Base-by-base conservation (phyloP, 2,329 filamentous ascomycete species). In the Aspergillus flavus region DNA sequence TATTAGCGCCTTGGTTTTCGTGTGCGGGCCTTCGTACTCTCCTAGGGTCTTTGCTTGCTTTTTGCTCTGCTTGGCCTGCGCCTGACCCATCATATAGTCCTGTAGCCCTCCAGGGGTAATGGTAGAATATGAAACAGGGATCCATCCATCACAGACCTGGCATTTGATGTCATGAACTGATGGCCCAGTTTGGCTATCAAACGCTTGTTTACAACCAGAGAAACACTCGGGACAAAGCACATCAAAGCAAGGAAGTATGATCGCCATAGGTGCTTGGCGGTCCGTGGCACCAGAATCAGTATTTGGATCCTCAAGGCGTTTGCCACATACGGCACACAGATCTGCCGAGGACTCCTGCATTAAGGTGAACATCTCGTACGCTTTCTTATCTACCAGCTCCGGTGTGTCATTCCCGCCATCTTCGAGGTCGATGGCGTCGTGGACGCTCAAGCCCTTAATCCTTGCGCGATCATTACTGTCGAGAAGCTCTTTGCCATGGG, bases 401-500 rank as follows among this genome's bases (percentile, higher is more conserved):
- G 84, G 2, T 84, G 83, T 64, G 7, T 72, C 84, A 10, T 89
- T 87, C 6, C 89, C 88, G 48, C 94, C 90, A 56, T 93, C 92
- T 64, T 95, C 93, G 26, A 98, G 85, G 69, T 96, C 91, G 71
- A 99, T 96, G 2, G 95, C 92, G 67, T 92, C 92, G 45, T 92
- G 89, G 10, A 88, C 88, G n/a, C 89, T 93, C 77, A 92, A 85
- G 28, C 94, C 94, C 73, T 93, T 90, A 57, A 94, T 87, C 4
- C 91, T 84, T 68, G 90, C 88, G 53, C 96, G 81, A 71, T 98
- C 94, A 23, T 94, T 90, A 41, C 94, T 88, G 61, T 89, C 92
- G 3, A 99, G 84, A 9, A 99, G 85, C 64, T 98, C 94, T 67
- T 91, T 91, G n/a, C 95, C 95, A 75, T 97, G 94, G 1, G 94